Evolutionary conservation across 305 asterid species (phyloP), one percentile per base, ranked within the genome.

Genomic region (Solanum chacoense): DNA sequence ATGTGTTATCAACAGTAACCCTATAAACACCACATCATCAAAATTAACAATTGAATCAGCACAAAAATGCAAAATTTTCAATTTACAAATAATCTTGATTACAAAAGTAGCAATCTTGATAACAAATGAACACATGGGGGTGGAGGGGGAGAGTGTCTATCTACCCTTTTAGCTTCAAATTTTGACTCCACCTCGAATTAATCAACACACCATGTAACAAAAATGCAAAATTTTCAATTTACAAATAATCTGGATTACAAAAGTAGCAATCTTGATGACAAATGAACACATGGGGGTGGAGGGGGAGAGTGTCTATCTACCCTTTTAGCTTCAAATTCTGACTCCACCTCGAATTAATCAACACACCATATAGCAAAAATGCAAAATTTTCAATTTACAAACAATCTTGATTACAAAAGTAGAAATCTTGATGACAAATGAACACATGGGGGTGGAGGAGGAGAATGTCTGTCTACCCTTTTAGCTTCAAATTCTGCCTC

Each of bases 1-100:
- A 91, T 24, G 88, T 65, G 74, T 93, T 93, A 89, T 93, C 94
- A 85, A 93, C 93, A 67, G 94, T 90, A 81, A 93, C 94, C 93
- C 94, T 93, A 88, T 18, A 88, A 85, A 42, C 12, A 42, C 71
- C 71, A 80, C 69, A 80, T 14, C 85, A 80, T 63, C 67, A 87
- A 77, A 38, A 69, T 88, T 87, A 11, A 38, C 72, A 73, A 18
- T 20, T 32, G 72, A 73, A 45, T 74, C 74, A 74, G 50, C 79
- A 36, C 11, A 85, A 24, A 29, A 24, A 35, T 74, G 22, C 86
- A 71, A 26, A 31, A 40, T 55, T 79, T 4, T 11, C 20, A 74
- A 24, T n/a, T 71, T 34, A 11, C 42, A 75, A 34, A 75, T 0
- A 79, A 79, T 79, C 35, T 79, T 79, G 67, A 3, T 38, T 26